These are phyloP conservation scores for Pezizomycotina sp. DNA, from an alignment of 2,329 filamentous ascomycete species.

Conservation along the genomic window DNA sequence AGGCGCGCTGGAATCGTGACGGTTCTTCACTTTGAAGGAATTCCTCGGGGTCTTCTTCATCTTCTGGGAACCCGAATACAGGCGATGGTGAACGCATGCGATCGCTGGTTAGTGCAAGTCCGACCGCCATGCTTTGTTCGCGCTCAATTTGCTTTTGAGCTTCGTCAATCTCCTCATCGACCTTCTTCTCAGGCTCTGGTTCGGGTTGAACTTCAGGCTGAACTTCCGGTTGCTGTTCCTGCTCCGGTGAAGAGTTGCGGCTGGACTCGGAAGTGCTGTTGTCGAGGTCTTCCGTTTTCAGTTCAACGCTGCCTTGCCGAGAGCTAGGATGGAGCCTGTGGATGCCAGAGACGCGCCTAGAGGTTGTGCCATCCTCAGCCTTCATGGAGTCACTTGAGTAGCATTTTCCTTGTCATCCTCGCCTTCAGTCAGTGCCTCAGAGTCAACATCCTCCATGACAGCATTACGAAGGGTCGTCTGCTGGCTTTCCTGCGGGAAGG, in stretches of 20 bases:
- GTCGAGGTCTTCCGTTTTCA: conserved; percentile 8
- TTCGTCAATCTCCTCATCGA: conserved; percentile 2
- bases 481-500: conserved; percentile 1
- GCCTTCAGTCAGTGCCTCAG: neutral
- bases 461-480: conserved; percentile 1
- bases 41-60: conserved; percentile 9
- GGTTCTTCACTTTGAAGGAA: conserved; percentile 6
- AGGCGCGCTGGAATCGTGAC: conserved; percentile 2
- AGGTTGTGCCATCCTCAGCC: conserved; percentile 1
- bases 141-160: conserved; percentile 15
- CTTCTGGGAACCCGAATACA: conserved; percentile 4
- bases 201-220: conserved; percentile 12
- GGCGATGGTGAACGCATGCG: neutral
- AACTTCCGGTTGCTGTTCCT: conserved; percentile 2
- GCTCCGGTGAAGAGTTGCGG: conserved; percentile 10
- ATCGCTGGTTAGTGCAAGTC: conserved; percentile 10
- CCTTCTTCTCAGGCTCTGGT: conserved; percentile 6
- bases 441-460: neutral
- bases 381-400: conserved; percentile 6
- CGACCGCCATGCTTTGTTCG: conserved; percentile 14
- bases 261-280: conserved; percentile 8
- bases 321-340: conserved; percentile 10
- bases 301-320: conserved; percentile 9
- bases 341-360: conserved; percentile 7
- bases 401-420: conserved; percentile 11